Evolutionary conservation across 2,329 filamentous ascomycete species (phyloP), one percentile per base, ranked within the genome.

Genomic region (Diaporthe aspalathi): DNA sequence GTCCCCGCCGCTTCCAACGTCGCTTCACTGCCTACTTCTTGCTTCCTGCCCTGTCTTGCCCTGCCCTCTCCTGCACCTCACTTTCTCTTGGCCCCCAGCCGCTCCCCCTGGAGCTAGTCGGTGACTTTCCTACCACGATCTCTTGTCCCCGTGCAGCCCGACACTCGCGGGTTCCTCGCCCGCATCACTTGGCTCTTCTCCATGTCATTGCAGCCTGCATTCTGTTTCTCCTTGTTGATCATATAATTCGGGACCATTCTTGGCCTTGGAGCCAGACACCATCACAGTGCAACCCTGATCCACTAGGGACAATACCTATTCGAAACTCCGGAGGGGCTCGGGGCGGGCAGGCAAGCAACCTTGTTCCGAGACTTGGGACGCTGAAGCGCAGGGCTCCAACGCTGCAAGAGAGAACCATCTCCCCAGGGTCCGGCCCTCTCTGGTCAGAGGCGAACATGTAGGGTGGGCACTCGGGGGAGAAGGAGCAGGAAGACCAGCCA

Each of bases 381-480:
- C 45, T 60, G 68, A 43, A 56, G 35, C 54, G 24, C 6, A 47
- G 20, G 54, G 40, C 38, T 32, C 50, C 38, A 27, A 35, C 49
- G 40, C 38, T 32, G 56, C 38, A 27, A 35, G 24, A 66, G 50
- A 27, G 27, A n/a, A 14, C 16, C 20, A 7, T 47, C 45, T 40
- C 54, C 67, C 47, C 32, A 49, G 50, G n/a, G 45, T 57, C 50
- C 32, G 62, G 38, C 14, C 54, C 62, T 52, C 60, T 65, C 43
- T 49, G 22, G 43, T 65, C 45, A 38, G 56, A 63, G 68, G 65
- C 40, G 54, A 68, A 67, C 32, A 70, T 71, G 68, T 70, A 67
- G 68, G 68, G 60, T 71, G 68, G 54, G 45, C 38, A 45, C 40
- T 50, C 53, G 20, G 32, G 24, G 67, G 38, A 45, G 63, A 63